Base-by-base conservation (phyloP, 768 basidiomycete species). In the Pleurotus ostreatus region DNA sequence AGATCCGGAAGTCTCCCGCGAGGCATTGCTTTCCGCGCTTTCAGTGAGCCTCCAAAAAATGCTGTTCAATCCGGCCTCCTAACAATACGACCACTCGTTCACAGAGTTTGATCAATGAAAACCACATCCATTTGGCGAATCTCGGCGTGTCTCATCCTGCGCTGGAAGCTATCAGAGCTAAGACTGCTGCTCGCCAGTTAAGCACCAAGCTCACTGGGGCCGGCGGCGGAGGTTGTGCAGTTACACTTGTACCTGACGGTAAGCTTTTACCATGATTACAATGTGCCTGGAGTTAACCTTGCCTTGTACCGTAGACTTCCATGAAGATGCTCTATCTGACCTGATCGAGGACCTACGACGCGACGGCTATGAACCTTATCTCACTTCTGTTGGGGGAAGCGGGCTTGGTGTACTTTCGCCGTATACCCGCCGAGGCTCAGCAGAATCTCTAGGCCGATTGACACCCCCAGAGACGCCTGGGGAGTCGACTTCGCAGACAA, bases 201-300 rank as follows among this genome's bases (percentile, higher is more conserved):
- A 85, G 84, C 63, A 94, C 94, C n/a, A 97, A 98, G 75, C 73
- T 99, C 56, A 99, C 97, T 5, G 97, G 97, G 41, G 96, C 97
- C 6, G 97, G 97, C 26, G 97, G 97, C 40, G 97, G 97, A 22
- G 97, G 97, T n/a, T 98, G 97, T 66, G 88, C 94, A 4, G 93
- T 98, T 26, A 96, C 95, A 11, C 81, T 98, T 37, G 79, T 99
- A 51, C 97, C 97, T 51, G 94, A 98, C 73, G 83, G 96, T 95
- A 62, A 61, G 86, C 73, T 5, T 40, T 23, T 34, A 38, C 46
- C 26, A 26, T 20, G 16, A 22, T 22, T 16, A 22, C 2, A n/a
- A 16, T n/a, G 23, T 18, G 18, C 38, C 44, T 54, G 26, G n/a
- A 46, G 30, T 34, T 34, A 34, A 34, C 30, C 30, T 34, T 34